A percentile compares a stretch with the other conserved stretches of the same genome.
Evolutionary conservation across 2,329 filamentous ascomycete species (phyloP).

Genomic region (Aureobasidium sp.): DNA sequence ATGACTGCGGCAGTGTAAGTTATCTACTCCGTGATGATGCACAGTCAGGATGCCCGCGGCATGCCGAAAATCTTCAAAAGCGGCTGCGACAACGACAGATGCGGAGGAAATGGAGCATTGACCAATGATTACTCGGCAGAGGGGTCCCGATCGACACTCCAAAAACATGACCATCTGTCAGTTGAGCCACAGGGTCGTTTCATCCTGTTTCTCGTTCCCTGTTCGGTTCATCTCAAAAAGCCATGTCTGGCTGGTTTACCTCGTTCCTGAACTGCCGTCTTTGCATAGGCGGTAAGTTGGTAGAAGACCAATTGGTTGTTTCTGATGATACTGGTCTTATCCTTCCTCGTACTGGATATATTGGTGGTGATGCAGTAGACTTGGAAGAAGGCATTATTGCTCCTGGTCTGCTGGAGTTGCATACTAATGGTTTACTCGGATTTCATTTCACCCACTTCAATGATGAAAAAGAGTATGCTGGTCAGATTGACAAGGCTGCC

Average conservation of each 20-base stretch:
- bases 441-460: slow-evolving; percentile 47
- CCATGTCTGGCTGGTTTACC: slow-evolving; percentile 31
- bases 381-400: slow-evolving; percentile 42
- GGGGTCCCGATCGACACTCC: not conserved
- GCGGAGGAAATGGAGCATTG: not conserved
- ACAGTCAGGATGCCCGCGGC: not conserved
- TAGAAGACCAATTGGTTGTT: slow-evolving; percentile 36
- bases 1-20: not conserved
- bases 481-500: slow-evolving; percentile 38
- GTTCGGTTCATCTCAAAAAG: not conserved
- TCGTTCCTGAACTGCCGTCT: slow-evolving; percentile 39
- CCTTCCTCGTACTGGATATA: slow-evolving; percentile 33
- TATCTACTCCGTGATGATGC: not conserved
- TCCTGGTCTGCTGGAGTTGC: slow-evolving; percentile 47
- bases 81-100: not conserved
- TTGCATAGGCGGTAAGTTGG: slow-evolving; percentile 33
- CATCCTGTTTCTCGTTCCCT: not conserved
- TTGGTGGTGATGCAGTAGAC: slow-evolving; percentile 38
- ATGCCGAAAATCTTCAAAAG: not conserved
- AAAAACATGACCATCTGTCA: slow-evolving; percentile 2
- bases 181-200: not conserved
- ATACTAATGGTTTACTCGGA: slow-evolving; percentile 45
- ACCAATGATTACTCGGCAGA: not conserved
- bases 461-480: slow-evolving; percentile 32
- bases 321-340: slow-evolving; percentile 37